Conservation (phyloP, 805 yeast species). For the Candida piceae region DNA sequence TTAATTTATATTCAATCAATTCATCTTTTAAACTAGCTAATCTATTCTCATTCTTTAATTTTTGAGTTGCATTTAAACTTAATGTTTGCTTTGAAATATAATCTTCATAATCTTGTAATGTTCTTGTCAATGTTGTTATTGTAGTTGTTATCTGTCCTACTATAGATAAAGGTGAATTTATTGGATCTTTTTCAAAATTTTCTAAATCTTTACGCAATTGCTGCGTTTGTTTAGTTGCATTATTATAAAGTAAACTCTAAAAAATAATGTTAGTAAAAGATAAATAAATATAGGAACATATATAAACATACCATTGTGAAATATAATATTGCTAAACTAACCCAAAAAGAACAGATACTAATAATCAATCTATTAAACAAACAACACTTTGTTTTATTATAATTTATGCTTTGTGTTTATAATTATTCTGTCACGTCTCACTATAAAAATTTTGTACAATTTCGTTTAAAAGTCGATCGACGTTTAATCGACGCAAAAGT, state of each 20-base stretch:
- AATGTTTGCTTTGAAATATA: slow-evolving; percentile 52
- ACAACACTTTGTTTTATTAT: too few species aligned
- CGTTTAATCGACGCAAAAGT: too few species aligned
- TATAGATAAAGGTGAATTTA: slow-evolving; percentile 63
- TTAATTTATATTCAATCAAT: slow-evolving; percentile 39
- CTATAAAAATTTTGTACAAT: too few species aligned
- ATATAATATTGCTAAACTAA: too few species aligned
- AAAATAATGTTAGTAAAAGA: neutral
- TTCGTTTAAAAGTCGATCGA: too few species aligned
- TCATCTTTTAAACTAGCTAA: slow-evolving; percentile 51
- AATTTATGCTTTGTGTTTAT: too few species aligned
- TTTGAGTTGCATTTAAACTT: slow-evolving; percentile 40
- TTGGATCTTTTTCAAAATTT: slow-evolving; percentile 58
- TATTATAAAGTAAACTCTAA: slow-evolving; percentile 83
- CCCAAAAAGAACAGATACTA: too few species aligned
- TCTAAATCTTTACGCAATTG: slow-evolving; percentile 64
- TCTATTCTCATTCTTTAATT: slow-evolving; percentile 55
- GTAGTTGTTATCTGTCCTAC: slow-evolving; percentile 71
- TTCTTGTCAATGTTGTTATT: slow-evolving; percentile 65
- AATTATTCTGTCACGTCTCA: too few species aligned
- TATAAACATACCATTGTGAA: too few species aligned
- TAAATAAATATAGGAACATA: too few species aligned
- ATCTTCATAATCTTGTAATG: slow-evolving; percentile 46
- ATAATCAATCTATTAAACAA: too few species aligned
- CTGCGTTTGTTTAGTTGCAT: slow-evolving; percentile 81